Conservation (phyloP, 495 filamentous ascomycete genomes). For the Amorphotheca resinae region DNA sequence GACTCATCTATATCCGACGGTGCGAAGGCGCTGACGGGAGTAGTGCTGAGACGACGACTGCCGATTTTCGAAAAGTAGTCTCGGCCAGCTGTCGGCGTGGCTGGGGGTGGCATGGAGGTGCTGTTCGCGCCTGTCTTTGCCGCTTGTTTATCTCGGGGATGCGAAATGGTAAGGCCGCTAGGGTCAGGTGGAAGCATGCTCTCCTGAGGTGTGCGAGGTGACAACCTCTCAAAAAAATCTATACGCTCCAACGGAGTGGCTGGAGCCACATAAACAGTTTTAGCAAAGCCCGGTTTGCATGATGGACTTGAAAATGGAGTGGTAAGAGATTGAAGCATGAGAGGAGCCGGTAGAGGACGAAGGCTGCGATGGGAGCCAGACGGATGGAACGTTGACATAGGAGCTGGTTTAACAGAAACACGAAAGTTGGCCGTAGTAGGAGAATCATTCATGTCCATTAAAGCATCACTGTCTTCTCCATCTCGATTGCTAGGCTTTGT, state of each 20-base stretch:
- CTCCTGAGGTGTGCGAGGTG: slow-evolving; percentile 73
- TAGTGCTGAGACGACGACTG: slow-evolving; percentile 32
- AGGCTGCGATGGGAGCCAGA: slow-evolving; percentile 23
- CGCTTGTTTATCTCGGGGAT: slow-evolving; percentile 30
- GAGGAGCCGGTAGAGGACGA: slow-evolving; percentile 25
- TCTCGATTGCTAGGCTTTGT: slow-evolving; percentile 15
- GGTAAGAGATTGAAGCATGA: slow-evolving; percentile 23
- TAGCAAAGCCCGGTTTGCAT: slow-evolving; percentile 29
- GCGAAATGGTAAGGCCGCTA: slow-evolving; percentile 58
- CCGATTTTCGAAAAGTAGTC: slow-evolving; percentile 36
- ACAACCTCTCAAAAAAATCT: slow-evolving; percentile 36
- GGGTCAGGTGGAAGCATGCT: slow-evolving; percentile 66
- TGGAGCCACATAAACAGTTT: slow-evolving; percentile 30
- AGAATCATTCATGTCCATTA: slow-evolving; percentile 19
- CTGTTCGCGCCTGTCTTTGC: slow-evolving; percentile 26
- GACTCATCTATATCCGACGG: slow-evolving; percentile 57
- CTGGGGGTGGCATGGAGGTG: slow-evolving; percentile 45
- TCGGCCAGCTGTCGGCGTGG: slow-evolving; percentile 64
- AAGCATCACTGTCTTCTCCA: slow-evolving; percentile 18
- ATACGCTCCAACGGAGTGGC: slow-evolving; percentile 37
- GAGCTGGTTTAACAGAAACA: slow-evolving; percentile 8
- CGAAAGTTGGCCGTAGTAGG: slow-evolving; percentile 16
- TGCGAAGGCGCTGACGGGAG: slow-evolving; percentile 40
- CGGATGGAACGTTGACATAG: slow-evolving; percentile 22
- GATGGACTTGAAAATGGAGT: slow-evolving; percentile 20